phyloP scores from a whole-genome alignment of 164 flowering plant genomes.

The Echeveria elegans region DNA sequence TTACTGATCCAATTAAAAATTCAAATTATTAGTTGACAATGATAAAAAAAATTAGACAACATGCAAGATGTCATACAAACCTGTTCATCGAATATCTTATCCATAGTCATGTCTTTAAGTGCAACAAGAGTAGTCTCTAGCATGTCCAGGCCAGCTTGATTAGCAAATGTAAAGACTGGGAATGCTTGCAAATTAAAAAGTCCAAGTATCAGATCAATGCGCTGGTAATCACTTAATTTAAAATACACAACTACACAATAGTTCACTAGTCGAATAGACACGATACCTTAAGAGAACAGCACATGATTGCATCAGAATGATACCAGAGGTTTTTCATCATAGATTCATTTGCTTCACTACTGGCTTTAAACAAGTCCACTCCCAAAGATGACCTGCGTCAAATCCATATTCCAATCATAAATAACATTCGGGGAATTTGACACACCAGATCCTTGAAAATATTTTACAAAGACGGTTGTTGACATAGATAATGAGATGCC shows the following conservation, averaged over 20 bases:
- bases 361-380: conserved; percentile 59
- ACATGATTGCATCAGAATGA: conserved; percentile 87
- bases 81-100: conserved; percentile 89
- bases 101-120: conserved; percentile 82
- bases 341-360: conserved; percentile 51
- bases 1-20: neutral
- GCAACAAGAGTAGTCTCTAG: conserved; percentile 92
- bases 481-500: neutral
- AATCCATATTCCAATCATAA: neutral
- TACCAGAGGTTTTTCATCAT: conserved; percentile 83
- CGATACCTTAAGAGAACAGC: conserved; percentile 85
- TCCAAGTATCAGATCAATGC: neutral
- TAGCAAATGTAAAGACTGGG: conserved; percentile 90
- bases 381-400: conserved; percentile 61
- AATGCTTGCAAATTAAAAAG: conserved; percentile 43
- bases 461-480: neutral
- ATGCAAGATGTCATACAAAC: too few relatives aligned
- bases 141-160: conserved; percentile 99
- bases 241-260: neutral
- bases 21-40: neutral
- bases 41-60: conserved; percentile 1
- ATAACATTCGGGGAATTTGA: too few relatives aligned
- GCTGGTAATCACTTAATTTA: neutral
- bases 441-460: too few relatives aligned
- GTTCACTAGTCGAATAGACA: neutral